Base-by-base conservation (phyloP, 257 asterid species). In the Fraxinus anomala region DNA sequence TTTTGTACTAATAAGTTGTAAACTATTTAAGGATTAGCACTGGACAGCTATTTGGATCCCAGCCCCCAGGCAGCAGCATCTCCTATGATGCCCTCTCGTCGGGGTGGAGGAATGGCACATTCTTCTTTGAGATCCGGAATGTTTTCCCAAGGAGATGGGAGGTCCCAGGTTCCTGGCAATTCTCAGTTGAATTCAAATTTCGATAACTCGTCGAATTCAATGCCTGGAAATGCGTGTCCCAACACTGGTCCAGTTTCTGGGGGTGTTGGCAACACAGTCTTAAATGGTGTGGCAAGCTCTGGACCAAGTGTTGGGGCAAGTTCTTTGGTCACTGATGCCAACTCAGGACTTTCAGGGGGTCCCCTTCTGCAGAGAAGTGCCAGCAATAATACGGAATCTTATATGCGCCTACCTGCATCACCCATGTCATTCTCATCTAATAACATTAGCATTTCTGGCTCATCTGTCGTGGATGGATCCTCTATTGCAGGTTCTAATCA, bases 321-420 rank as follows among this genome's bases (percentile, higher is more conserved):
- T 89, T 96, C 99, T 72, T 81, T 93, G 86, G 99, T 96, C 66
- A 96, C 99, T 9, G 99, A 93, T 89, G 96, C 98, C 51, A 96
- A 96, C 85, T 96, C 99, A 4, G 98, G 94, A 63, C 94, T 92
- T 76, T 91, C 99, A 7, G 96, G 92, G 31, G 97, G 97, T 74
- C 98, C 97, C 73, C 88, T 89, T 79, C 82, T 91, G 68, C 99
- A 92, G 84, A 88, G 97, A 89, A 96, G 98, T 85, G 97, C 92
- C 37, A 95, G 99, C 86, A 80, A 85, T 67, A 95, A 95, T 79
- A 90, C 95, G 1, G 99, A 96, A 44, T 93, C 97, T 65, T 93
- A 96, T 83, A 89, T 91, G 99, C 92, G 97, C 40, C 82, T 96
- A 86, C 99, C 99, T 59, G 94, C 96, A 5, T 96, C 99, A 21